These are phyloP conservation scores for Cryphonectria japonica DNA, from an alignment of 2,329 filamentous ascomycete species.

Conservation along the genomic window DNA sequence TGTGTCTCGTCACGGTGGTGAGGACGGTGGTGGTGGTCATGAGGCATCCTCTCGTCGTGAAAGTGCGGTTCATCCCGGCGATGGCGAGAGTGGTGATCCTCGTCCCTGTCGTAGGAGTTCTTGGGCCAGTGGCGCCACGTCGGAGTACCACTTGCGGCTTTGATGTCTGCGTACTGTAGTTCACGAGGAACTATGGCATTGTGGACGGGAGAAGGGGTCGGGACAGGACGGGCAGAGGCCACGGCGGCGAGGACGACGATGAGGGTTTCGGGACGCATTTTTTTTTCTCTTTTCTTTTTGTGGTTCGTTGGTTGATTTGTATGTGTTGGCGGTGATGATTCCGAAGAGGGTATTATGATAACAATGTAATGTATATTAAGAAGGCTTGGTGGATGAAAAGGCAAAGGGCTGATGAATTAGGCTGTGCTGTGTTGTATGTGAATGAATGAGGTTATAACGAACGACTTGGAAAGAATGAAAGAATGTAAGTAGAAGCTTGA, in stretches of 20 bases:
- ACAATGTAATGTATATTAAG: neutral
- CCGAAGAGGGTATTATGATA: neutral
- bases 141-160: neutral
- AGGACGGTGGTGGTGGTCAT: neutral
- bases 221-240: slow-evolving; percentile 10
- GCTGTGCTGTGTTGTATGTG: neutral
- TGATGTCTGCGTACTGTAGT: slow-evolving; percentile 15
- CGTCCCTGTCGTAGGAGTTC: neutral
- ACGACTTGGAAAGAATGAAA: neutral
- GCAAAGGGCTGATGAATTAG: neutral
- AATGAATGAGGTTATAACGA: neutral
- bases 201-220: neutral
- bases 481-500: neutral
- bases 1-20: neutral
- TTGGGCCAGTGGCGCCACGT: neutral
- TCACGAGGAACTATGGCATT: slow-evolving; percentile 3
- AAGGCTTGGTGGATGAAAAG: neutral
- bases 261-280: slow-evolving; percentile 8
- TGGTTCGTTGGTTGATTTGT: neutral
- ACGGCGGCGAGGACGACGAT: slow-evolving; percentile 13
- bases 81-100: neutral
- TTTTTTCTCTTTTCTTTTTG: neutral
- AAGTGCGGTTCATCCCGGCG: neutral
- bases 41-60: slow-evolving; percentile 1
- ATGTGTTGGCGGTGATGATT: neutral